Percentiles rank a stretch among this genome's conserved stretches.
These are phyloP conservation scores for Aechmea fasciata DNA, from an alignment of 176 grass and related monocot species.

Conservation along the genomic window DNA sequence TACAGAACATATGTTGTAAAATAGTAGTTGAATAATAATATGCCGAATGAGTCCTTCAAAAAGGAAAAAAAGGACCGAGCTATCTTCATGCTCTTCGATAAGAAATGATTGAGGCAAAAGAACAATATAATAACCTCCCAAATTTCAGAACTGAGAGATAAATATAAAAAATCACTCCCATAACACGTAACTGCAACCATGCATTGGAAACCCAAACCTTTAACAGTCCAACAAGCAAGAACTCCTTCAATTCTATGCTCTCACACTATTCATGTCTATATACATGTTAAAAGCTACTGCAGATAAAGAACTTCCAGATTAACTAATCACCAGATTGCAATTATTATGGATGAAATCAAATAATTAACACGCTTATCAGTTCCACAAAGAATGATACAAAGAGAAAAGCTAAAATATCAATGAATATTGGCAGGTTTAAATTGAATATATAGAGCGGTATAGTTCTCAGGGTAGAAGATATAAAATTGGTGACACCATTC, in stretches of 20 bases:
- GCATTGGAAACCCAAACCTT: no score
- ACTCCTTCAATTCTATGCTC: neutral
- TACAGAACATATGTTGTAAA: neutral
- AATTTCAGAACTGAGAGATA: no score
- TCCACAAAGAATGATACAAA: neutral
- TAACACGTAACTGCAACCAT: no score
- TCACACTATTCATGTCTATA: neutral
- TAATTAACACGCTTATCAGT: neutral
- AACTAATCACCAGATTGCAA: neutral
- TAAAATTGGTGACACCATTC: neutral
- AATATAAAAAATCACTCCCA: no score
- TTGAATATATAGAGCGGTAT: neutral
- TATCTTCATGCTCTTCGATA: neutral
- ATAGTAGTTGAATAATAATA: neutral
- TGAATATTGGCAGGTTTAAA: neutral
- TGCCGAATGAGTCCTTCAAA: neutral
- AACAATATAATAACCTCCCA: neutral
- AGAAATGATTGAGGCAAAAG: neutral
- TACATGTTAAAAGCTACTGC: neutral
- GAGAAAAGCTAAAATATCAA: neutral
- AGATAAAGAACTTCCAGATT: neutral
- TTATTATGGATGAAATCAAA: neutral
- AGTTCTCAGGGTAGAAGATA: neutral
- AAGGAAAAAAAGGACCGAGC: neutral
- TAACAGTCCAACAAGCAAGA: neutral